Conservation (phyloP, 2,329 filamentous ascomycete species). For the Cercospora zeina region DNA sequence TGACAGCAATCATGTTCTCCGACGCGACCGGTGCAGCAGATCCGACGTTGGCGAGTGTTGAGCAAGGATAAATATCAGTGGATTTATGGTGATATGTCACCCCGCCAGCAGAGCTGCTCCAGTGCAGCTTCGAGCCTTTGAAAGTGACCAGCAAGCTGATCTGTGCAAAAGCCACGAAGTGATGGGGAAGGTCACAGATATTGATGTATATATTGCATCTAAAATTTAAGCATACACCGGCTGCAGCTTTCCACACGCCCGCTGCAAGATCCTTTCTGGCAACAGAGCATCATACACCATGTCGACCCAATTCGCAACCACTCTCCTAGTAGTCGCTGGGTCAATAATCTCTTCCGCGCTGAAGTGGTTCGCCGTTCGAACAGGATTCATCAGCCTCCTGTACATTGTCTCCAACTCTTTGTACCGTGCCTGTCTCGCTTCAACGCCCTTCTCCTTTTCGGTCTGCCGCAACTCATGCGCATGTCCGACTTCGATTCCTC, state of each 20-base stretch:
- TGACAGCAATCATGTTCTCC: no score
- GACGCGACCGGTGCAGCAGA: no score
- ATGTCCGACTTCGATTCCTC: constrained; percentile 65
- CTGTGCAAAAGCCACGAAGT: no score
- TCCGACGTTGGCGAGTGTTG: no score
- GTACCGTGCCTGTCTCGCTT: constrained; percentile 53
- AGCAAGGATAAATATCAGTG: no score
- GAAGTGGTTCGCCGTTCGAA: constrained; percentile 64
- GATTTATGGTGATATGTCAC: no score
- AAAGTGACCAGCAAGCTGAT: no score
- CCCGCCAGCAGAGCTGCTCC: no score
- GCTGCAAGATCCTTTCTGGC: constrained; percentile 51
- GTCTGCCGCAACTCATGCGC: constrained; percentile 59
- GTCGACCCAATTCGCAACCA: constrained; percentile 57
- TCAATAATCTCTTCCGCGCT: constrained; percentile 66
- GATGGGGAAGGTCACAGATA: no score
- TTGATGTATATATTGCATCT: neutral
- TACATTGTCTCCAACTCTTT: constrained; percentile 62
- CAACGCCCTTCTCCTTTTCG: constrained; percentile 53
- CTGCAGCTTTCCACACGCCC: constrained; percentile 40
- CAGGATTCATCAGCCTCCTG: constrained; percentile 62
- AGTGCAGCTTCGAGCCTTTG: no score
- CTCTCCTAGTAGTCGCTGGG: constrained; percentile 58
- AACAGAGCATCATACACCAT: constrained; percentile 59
- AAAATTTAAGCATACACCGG: constrained; percentile 33